Base-by-base conservation (phyloP, 768 basidiomycete species). In the Mycena floridula region DNA sequence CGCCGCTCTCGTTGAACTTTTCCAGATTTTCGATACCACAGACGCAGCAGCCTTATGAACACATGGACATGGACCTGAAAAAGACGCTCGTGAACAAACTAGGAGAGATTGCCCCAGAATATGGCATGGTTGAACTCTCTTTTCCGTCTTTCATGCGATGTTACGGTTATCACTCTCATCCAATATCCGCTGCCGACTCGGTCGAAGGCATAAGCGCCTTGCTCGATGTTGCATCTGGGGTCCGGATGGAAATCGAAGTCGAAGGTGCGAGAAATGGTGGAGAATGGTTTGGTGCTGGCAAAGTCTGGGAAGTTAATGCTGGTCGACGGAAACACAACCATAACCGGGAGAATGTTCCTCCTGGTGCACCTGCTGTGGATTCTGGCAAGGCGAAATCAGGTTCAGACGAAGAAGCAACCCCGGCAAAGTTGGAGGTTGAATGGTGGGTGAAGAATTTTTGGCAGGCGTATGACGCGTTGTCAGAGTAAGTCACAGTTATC, bases 41-140 rank as follows among this genome's bases (percentile, higher is more conserved):
- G 62, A 94, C 92, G 13, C 93, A 96, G 53, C 94, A 99, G 55
- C 76, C 87, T 2, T 95, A 91, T 57, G 67, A 85, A 0, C 93
- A 97, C 59, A 99, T 99, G 96, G 92, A 96, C 59, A 86, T 90
- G 68, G 89, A 92, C 56, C 76, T 98, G 49, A 98, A 96, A 63
- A 75, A 77, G 38, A 71, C 76, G 13, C 72, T 99, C 11, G 76
- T 85, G 25, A 71, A 77, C 41, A 92, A 94, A 59, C 77, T 99
- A 4, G 84, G 90, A 43, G 78, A 83, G 36, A 85, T 96, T 43
- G 91, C 91, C 2, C 94, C 95, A 0, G 92, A 96, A 60, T 95
- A 97, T 55, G 94, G 92, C 18, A 81, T 99, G 7, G 74, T 94
- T 45, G 95, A 99, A 57, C 78, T 97, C 26, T 76, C 87, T 2